Base-by-base conservation (phyloP, 176 grass and related monocot genomes). In the Carex cristatella region DNA sequence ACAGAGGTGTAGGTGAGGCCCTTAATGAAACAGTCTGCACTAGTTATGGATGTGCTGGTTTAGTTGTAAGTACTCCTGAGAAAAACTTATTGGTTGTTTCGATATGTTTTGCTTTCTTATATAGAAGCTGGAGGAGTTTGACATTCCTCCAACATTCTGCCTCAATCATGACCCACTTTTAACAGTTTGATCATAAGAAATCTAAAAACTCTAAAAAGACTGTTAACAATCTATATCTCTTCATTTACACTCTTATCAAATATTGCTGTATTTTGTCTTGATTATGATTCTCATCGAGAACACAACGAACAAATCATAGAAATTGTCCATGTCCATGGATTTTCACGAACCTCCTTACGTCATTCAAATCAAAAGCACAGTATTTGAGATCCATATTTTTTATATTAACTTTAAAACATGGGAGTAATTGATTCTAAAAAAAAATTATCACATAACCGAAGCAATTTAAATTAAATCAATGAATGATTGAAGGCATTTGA, bases 11-110 rank as follows among this genome's bases (percentile, higher is more conserved):
- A 71, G 95, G 18, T 1, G 92, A 98, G 85, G 91, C 92, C 33
- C 84, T 98, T 70, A 91, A 94, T 87, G 92, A 98, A 91, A 91
- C 92, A 40, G 84, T 91, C 55, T 98, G 95, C 87, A 10, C 92
- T 0, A 37, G 84, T 86, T 79, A 87, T 77, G 80, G 89, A 32
- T 98, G 95, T 84, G 89, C 83, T 87, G 95, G 95, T 84, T 35
- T 98, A 82, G 86, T 87, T 86, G 95, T 98, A 94, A 89, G 95
- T 93, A 78, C 13, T 66, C 15, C 3, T 55, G n/a, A 31, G n/a
- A 83, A 83, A 46, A 48, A 2, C 11, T 33, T 54, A 42, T 83
- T 68, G n/a, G 11, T 67, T 66, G 30, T 46, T 82, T 48, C 5
- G 46, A 65, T 65, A 81, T 81, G 28, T 82, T 63, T 82, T 61